Base-by-base conservation (phyloP, 176 grass and related monocot genomes). In the Saccharum officinarum region DNA sequence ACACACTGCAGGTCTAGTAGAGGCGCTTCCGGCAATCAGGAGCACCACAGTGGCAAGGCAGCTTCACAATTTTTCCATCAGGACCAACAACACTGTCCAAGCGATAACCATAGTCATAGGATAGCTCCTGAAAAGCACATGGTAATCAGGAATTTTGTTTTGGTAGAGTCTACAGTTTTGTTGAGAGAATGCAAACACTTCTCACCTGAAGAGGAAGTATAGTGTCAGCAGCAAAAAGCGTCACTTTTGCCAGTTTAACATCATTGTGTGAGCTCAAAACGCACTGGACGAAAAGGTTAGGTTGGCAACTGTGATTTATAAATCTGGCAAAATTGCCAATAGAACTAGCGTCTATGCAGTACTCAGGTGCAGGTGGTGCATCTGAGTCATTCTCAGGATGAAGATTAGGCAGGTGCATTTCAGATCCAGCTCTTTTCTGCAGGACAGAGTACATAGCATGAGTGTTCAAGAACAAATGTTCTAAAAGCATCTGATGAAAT, bases 231-330 rank as follows among this genome's bases (percentile, higher is more conserved):
- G 97, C 97, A 59, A 98, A 98, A 34, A 95, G 89, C 50, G 83
- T 92, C 49, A 98, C 81, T 83, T 94, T 98, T 22, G 97, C 93
- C 23, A 98, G 69, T 54, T 91, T 95, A 37, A 95, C 88, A 18
- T 98, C 91, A 3, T 82, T 87, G 46, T 98, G 97, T 33, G 93
- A 95, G 71, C 84, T 98, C 57, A 98, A 60, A 28, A 98, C 69
- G 36, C 91, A 95, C 78, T 98, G 97, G 46, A 98, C 91, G 46
- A 98, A 98, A 20, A 94, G 89, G 60, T 98, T 98, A 23, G 97
- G 97, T 41, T 92, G 80, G 44, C 93, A 98, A 16, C 97, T 98
- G 52, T 98, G 97, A 54, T 98, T 98, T 63, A 98, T 95, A 71
- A 98, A 98, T 62, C 97, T 91, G 3, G 97, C 93, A 65, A 98